These are phyloP conservation scores for Alternaria longipes DNA, from an alignment of 2,329 filamentous ascomycete species.

Conservation along the genomic window DNA sequence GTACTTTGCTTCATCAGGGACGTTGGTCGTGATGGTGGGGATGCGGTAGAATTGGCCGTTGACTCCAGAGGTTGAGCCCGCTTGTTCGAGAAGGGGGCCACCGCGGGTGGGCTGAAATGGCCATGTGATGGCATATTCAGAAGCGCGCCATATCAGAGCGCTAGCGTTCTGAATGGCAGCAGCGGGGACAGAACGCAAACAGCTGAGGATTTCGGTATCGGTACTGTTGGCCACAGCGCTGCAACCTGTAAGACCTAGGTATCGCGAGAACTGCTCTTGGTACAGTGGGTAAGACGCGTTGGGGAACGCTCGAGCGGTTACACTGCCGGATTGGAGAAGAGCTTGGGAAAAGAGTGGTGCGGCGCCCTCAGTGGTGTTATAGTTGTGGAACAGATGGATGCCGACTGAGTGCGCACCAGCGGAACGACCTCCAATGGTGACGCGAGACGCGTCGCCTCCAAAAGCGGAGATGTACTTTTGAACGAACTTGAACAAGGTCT, in stretches of 20 bases:
- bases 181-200: conserved; percentile 52
- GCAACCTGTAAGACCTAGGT: conserved; percentile 31
- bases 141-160: conserved; percentile 45
- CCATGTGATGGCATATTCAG: conserved; percentile 54
- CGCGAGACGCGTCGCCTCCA: conserved; percentile 50
- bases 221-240: conserved; percentile 27
- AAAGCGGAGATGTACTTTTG: conserved; percentile 52
- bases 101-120: conserved; percentile 58
- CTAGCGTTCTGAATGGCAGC: conserved; percentile 49
- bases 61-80: conserved; percentile 49
- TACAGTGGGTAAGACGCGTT: conserved; percentile 41
- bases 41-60: conserved; percentile 38
- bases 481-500: conserved; percentile 46
- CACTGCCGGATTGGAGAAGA: conserved; percentile 38
- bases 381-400: conserved; percentile 43
- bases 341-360: conserved; percentile 40
- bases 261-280: conserved; percentile 34
- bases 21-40: conserved; percentile 40
- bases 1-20: conserved; percentile 46
- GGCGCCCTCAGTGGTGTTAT: conserved; percentile 31
- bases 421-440: conserved; percentile 52
- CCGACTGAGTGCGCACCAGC: conserved; percentile 46
- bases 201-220: conserved; percentile 48
- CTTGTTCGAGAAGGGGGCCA: conserved; percentile 55
- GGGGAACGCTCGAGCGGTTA: conserved; percentile 40